Evolutionary conservation across 495 filamentous ascomycete genomes (phyloP), one percentile per base, ranked within the genome.

Genomic region (Echria macrotheca): DNA sequence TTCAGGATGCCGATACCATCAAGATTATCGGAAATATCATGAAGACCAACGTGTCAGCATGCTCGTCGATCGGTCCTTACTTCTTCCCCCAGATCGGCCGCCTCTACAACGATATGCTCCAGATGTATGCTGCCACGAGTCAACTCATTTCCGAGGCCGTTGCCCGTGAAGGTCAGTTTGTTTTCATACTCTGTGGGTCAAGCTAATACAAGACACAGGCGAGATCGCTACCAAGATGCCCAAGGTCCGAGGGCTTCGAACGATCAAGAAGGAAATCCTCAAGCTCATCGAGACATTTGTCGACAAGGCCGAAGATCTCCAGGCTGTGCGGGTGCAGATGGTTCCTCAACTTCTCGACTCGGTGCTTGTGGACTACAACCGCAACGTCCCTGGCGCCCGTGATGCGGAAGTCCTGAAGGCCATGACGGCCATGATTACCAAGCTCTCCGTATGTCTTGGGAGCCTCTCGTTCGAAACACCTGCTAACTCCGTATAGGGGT

Each of bases 21-120:
- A 97, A 96, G 70, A 81, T 99, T 50, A 86, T 99, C 49, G 93
- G 93, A 44, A 99, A 99, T 65, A 95, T 99, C 57, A 99, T 97
- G 93, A 99, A 99, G 76, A 99, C 93, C 4, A 99, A 99, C 57
- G 93, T 99, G 4, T 88, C 93, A 1, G 93, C 93, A 11, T 97
- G 93, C 63, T 88, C 86, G 21, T 97, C 94, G 0, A 91, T 97
- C 43, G 93, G 93, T 21, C 83, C 84, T 45, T 97, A 96, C 71
- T 99, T 99, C 70, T 96, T 93, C 62, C 91, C 93, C n/a, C 93
- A 99, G 64, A 95, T 99, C 60, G 94, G 91, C 38, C 83, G 91
- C 21, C 95, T 99, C 53, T 99, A 96, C 58, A 82, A 91, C 61
- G 94, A 99, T 64, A 97, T 99, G 94, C 72, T 99, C 36, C 89